phyloP scores from a whole-genome alignment of 805 yeast species.

The Pichia occidentalis region DNA sequence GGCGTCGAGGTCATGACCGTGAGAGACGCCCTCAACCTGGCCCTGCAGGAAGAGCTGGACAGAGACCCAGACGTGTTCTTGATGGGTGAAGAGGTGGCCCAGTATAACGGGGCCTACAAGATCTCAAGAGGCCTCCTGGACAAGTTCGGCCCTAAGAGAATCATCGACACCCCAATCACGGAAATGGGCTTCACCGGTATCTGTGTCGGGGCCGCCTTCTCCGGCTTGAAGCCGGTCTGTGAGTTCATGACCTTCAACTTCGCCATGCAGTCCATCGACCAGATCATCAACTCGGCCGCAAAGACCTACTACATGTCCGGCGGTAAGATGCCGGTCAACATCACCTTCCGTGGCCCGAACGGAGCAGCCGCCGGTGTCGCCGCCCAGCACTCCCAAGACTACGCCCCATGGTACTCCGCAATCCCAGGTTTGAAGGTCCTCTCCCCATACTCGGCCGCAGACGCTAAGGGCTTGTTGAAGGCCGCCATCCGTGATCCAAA shows the following conservation, averaged over 20 bases:
- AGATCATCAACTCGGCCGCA: conserved; percentile 96
- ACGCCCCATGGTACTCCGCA: conserved; percentile 95
- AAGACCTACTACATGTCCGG: conserved; percentile 99
- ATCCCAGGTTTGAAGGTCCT: conserved; percentile 97
- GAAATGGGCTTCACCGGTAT: conserved; percentile 98
- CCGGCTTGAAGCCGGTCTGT: conserved; percentile 92
- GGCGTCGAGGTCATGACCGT: conserved; percentile 60
- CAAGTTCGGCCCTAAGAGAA: conserved; percentile 89
- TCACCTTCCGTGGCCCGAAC: conserved; percentile 98
- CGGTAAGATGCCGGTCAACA: conserved; percentile 95
- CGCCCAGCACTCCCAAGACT: conserved; percentile 99
- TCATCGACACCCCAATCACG: conserved; percentile 95
- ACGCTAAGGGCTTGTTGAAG: conserved; percentile 90
- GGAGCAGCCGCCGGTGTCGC: conserved; percentile 99
- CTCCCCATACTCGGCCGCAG: conserved; percentile 93
- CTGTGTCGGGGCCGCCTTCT: conserved; percentile 93
- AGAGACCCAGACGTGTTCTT: conserved; percentile 89
- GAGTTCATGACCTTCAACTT: conserved; percentile 99
- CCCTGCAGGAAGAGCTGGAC: conserved; percentile 96
- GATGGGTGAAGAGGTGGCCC: conserved; percentile 99
- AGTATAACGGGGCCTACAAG: conserved; percentile 98
- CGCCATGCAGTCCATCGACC: conserved; percentile 99
- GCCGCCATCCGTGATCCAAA: conserved; percentile 98
- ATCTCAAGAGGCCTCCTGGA: conserved; percentile 93
- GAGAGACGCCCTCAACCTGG: conserved; percentile 93